A percentile compares a stretch with the other conserved stretches of the same genome.
Evolutionary conservation across 2,329 filamentous ascomycete species (phyloP).

Genomic region (Epichloe glyceriae): DNA sequence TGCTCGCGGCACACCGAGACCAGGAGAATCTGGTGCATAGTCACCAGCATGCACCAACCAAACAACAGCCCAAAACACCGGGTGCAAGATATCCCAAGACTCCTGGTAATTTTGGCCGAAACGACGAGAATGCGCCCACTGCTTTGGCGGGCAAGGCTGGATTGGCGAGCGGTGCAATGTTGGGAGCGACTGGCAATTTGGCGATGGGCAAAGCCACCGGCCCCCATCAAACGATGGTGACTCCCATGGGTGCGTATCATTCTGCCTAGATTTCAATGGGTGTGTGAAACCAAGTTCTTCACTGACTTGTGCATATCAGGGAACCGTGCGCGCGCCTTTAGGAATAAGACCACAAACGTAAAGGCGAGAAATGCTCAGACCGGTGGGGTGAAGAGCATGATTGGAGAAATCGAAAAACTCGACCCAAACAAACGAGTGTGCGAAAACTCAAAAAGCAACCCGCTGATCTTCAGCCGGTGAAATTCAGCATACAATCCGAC

Average conservation of each 20-base stretch:
- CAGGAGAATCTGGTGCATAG: slow-evolving; percentile 78
- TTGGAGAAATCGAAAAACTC: slow-evolving; percentile 48
- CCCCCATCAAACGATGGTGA: slow-evolving; percentile 50
- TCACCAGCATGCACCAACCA: slow-evolving; percentile 63
- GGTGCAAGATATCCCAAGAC: slow-evolving; percentile 67
- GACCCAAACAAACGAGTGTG: slow-evolving; percentile 43
- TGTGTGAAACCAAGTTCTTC: not conserved
- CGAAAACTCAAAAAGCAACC: slow-evolving; percentile 47
- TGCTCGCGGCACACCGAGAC: slow-evolving; percentile 68
- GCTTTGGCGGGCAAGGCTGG: slow-evolving; percentile 27
- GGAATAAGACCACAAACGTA: slow-evolving; percentile 92
- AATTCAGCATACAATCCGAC: slow-evolving; percentile 50
- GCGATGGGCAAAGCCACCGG: slow-evolving; percentile 30
- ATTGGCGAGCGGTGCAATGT: slow-evolving; percentile 42
- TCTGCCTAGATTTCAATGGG: not conserved
- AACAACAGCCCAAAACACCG: slow-evolving; percentile 74
- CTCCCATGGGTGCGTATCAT: slow-evolving; percentile 58
- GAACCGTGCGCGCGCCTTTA: slow-evolving; percentile 58
- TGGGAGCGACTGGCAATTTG: slow-evolving; percentile 35
- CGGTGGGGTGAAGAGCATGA: slow-evolving; percentile 46
- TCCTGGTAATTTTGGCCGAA: slow-evolving; percentile 61
- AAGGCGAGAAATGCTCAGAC: slow-evolving; percentile 61
- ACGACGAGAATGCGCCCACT: slow-evolving; percentile 64
- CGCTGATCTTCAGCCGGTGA: slow-evolving; percentile 38
- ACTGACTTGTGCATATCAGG: slow-evolving; percentile 12